Conservation (phyloP, 345 rosid species). For the Anacardium occidentale region DNA sequence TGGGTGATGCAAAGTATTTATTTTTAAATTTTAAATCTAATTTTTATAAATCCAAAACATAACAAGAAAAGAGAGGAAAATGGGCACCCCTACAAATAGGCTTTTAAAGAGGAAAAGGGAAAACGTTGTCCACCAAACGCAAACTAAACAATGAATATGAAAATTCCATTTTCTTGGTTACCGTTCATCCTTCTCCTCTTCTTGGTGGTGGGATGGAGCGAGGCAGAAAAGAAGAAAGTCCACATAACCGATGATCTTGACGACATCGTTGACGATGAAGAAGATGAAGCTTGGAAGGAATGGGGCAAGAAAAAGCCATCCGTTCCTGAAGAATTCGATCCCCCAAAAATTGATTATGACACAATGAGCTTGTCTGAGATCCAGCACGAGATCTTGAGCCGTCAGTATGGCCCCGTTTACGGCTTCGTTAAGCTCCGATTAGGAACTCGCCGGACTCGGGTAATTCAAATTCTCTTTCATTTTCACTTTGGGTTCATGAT, state of each 20-base stretch:
- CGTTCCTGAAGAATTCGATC: constrained; percentile 41
- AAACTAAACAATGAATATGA: background rate
- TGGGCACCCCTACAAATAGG: too few relatives aligned
- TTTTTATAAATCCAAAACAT: too few relatives aligned
- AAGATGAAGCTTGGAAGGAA: constrained; percentile 87
- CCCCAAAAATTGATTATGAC: constrained; percentile 64
- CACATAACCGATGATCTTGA: constrained; percentile 85
- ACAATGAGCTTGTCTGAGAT: constrained; percentile 55
- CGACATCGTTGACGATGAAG: constrained; percentile 83
- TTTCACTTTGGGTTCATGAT: background rate
- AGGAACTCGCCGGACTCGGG: constrained; percentile 65
- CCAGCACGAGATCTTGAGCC: constrained; percentile 64
- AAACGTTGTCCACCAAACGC: background rate
- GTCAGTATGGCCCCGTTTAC: constrained; percentile 54
- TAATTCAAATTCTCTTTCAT: constrained; percentile 17
- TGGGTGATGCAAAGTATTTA: too few relatives aligned
- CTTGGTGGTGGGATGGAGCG: constrained; percentile 28
- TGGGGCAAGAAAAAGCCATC: constrained; percentile 65
- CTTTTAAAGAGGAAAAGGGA: too few relatives aligned
- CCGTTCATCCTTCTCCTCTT: constrained; percentile 24
- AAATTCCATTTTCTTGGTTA: background rate
- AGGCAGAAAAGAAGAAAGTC: constrained; percentile 56
- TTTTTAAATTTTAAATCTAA: too few relatives aligned
- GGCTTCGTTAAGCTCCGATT: constrained; percentile 90
- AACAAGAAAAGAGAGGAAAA: background rate